These are phyloP conservation scores for Phaeodactylum tricornutum DNA, from an alignment of 108 stramenopile species.

Conservation along the genomic window DNA sequence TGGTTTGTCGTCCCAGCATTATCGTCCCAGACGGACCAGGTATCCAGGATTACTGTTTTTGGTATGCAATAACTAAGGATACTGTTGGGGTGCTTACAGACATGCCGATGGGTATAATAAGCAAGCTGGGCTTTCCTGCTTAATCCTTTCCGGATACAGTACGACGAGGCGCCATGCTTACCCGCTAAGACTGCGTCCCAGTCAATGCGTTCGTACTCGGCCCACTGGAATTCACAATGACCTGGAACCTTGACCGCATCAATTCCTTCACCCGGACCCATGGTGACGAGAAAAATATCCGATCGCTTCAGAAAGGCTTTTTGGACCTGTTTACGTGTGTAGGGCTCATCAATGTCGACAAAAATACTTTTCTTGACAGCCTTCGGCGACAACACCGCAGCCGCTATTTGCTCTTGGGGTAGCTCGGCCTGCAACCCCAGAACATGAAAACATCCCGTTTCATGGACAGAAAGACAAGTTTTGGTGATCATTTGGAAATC, in stretches of 20 bases:
- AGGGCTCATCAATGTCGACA: slow-evolving; percentile 17
- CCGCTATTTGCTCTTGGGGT: no score
- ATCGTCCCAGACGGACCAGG: slow-evolving; percentile 36
- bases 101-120: slow-evolving; percentile 13
- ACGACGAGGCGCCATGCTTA: slow-evolving; percentile 22
- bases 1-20: slow-evolving; percentile 4
- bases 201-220: slow-evolving; percentile 30
- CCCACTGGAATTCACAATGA: slow-evolving; percentile 13
- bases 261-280: slow-evolving; percentile 14
- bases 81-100: slow-evolving; percentile 18
- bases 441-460: no score
- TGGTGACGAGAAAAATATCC: slow-evolving; percentile 3
- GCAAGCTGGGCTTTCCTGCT: slow-evolving; percentile 37
- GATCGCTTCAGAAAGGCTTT: slow-evolving; percentile 4
- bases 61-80: slow-evolving; percentile 13
- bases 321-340: slow-evolving; percentile 6
- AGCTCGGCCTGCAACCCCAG: no score
- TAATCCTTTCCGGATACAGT: slow-evolving; percentile 38
- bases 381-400: no score
- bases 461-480: no score
- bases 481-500: no score
- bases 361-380: slow-evolving; percentile 2
- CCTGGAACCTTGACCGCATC: neutral
- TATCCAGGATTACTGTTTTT: slow-evolving; percentile 23
- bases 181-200: slow-evolving; percentile 19